These are phyloP conservation scores for Globisporangium spinosum DNA, from an alignment of 352 stramenopile genomes.

Conservation along the genomic window DNA sequence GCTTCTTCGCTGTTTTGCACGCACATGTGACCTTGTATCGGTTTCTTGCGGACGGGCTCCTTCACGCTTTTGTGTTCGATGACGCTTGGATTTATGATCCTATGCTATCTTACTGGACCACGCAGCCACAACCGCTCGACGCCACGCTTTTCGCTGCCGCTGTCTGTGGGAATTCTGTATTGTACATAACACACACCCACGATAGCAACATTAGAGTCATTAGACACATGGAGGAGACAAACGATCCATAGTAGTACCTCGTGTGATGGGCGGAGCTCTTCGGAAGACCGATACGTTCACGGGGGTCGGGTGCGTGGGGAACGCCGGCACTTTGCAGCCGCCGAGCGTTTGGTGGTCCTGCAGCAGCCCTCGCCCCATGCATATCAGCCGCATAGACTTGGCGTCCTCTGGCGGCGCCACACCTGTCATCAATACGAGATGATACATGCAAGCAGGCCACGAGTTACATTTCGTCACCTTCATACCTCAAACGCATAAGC, in stretches of 20 bases:
- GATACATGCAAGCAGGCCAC: not conserved
- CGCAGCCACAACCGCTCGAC: conserved; percentile 56
- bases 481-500: not conserved
- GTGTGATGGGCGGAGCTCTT: conserved; percentile 26
- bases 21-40: not conserved
- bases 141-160: conserved; percentile 34
- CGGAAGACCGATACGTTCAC: conserved; percentile 90
- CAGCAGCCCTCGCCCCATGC: conserved; percentile 92
- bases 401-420: conserved; percentile 43
- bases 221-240: conserved; percentile 7
- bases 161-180: conserved; percentile 16
- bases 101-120: conserved; percentile 13
- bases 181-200: no score
- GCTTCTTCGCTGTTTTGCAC: not conserved
- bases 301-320: conserved; percentile 93
- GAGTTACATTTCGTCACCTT: not conserved
- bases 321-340: conserved; percentile 83
- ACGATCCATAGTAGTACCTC: conserved; percentile 24
- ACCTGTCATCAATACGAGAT: conserved; percentile 21
- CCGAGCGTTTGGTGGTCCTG: conserved; percentile 88
- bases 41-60: not conserved
- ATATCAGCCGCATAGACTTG: conserved; percentile 89
- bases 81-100: not conserved
- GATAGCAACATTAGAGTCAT: no score
- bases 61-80: not conserved